Evolutionary conservation across 2,329 filamentous ascomycete species (phyloP), one percentile per base, ranked within the genome.

Genomic region (Fusarium denticulatum): DNA sequence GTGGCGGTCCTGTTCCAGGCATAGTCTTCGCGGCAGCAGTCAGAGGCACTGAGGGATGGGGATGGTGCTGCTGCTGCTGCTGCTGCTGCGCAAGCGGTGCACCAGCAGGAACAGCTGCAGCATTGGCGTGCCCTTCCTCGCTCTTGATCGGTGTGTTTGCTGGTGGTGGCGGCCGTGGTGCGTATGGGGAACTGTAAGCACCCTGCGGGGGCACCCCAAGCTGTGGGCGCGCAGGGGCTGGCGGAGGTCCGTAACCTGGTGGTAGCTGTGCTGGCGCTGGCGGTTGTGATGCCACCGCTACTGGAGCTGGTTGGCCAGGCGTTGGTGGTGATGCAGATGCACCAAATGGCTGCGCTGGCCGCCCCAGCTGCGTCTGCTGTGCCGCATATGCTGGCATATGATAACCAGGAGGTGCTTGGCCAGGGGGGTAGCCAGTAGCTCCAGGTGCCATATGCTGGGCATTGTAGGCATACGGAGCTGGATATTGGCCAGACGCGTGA

Each of bases 151-250:
- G 55, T 10, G 75, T 67, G 32, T 64, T 78, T 58, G 77, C 64
- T 39, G 74, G 71, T 2, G 79, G 80, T 13, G 80, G 81, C 11
- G 81, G 81, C 26, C 80, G 77, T 34, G 81, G 78, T 18, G 82
- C 80, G 67, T 83, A 83, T 30, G 82, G 82, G 40, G 82, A 83
- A 58, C 81, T 83, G 69, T 83, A 83, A 16, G 80, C 67, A 30
- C 79, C 78, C 9, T 77, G 79, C 50, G 81, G 81, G 9, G 79
- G 73, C 49, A 69, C 75, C 24, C 79, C 80, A 36, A 80, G 72
- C 39, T 77, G 80, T 20, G 82, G 77, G 47, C 78, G 78, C 39
- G 81, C 81, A 32, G 81, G 81, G 47, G 81, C 81, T 46, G 81
- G 81, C 12, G 80, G 80, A 43, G 81, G 81, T 22, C 78, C 80